phyloP scores from a whole-genome alignment of 2,329 filamentous ascomycete species.

The Nigrospora sphaerica region DNA sequence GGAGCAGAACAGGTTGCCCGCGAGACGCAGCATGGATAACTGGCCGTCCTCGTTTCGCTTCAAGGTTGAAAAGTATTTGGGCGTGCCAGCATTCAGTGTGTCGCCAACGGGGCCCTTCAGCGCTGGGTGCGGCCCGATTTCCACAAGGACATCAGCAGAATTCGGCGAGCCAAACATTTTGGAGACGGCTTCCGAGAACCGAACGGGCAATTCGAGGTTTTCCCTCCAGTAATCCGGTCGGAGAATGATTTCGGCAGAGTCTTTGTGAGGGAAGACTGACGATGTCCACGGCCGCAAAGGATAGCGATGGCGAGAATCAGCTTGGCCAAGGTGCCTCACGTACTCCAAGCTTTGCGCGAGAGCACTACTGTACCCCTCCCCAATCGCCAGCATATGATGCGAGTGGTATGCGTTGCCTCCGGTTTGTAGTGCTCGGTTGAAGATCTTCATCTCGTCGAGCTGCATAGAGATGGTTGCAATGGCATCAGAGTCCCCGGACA shows the following conservation, averaged over 20 bases:
- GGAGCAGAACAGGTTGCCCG: constrained; percentile 4
- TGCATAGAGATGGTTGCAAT: constrained; percentile 4
- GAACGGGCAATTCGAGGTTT: constrained; percentile 8
- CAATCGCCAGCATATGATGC: constrained; percentile 15
- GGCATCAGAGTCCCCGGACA: constrained; percentile 16
- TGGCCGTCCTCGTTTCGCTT: not conserved
- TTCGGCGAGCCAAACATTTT: not conserved
- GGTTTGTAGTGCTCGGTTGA: constrained; percentile 13
- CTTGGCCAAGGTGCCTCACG: not conserved
- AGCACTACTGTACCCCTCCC: not conserved
- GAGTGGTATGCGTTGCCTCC: constrained; percentile 20
- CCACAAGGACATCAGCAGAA: constrained; percentile 1
- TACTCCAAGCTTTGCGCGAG: not conserved
- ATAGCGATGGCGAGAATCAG: too few species aligned
- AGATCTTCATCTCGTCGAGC: constrained; percentile 8
- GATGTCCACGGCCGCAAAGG: too few species aligned
- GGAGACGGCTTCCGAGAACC: constrained; percentile 4
- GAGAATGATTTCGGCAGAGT: not conserved
- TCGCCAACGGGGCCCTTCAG: constrained; percentile 5
- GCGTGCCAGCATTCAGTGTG: constrained; percentile 1
- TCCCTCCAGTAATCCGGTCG: constrained; percentile 6
- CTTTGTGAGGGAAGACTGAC: not conserved
- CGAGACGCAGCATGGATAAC: constrained; percentile 1
- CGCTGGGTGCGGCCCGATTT: constrained; percentile 9
- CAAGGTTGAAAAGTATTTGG: not conserved